Percentiles rank a stretch among this genome's conserved stretches.
phyloP scores from a whole-genome alignment of 257 asterid species.

The Gentiana straminea region DNA sequence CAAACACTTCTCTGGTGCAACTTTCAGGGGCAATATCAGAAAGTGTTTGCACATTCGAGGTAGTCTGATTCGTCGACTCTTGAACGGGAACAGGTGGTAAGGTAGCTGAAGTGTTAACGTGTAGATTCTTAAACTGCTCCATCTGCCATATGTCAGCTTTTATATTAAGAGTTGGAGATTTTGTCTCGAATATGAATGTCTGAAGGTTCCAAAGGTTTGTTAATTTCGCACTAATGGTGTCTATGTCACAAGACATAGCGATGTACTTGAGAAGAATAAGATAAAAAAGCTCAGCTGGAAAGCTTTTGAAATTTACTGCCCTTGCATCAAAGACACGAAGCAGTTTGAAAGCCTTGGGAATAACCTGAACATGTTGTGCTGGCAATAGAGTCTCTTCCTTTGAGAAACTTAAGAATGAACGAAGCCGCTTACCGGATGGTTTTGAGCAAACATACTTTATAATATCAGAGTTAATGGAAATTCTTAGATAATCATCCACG shows the following conservation, averaged over 20 bases:
- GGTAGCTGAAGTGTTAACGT: conserved; percentile 22
- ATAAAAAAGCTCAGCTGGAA: background rate
- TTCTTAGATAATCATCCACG: background rate
- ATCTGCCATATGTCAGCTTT: conserved; percentile 26
- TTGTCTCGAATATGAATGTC: conserved; percentile 6
- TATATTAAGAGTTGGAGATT: conserved; percentile 6
- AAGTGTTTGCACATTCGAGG: conserved; percentile 27
- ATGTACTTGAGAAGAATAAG: conserved; percentile 6
- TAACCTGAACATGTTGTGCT: background rate
- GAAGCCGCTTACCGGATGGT: background rate
- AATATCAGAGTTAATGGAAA: background rate
- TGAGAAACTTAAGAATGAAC: conserved; percentile 2
- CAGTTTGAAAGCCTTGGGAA: conserved; percentile 20
- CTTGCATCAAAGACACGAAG: conserved; percentile 26
- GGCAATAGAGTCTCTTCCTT: conserved; percentile 1
- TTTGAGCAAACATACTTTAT: background rate
- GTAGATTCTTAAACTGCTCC: conserved; percentile 29
- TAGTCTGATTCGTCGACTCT: background rate
- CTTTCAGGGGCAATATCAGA: conserved; percentile 16
- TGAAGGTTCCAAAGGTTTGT: conserved; percentile 10
- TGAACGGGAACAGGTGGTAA: background rate
- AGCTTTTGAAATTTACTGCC: conserved; percentile 8
- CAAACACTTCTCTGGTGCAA: conserved; percentile 19
- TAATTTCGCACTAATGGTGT: conserved; percentile 1
- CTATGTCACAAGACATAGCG: background rate